Percentiles rank a stretch among this genome's conserved stretches.
Conservation (phyloP, 306 rosid genomes). For the Castanea sativa region DNA sequence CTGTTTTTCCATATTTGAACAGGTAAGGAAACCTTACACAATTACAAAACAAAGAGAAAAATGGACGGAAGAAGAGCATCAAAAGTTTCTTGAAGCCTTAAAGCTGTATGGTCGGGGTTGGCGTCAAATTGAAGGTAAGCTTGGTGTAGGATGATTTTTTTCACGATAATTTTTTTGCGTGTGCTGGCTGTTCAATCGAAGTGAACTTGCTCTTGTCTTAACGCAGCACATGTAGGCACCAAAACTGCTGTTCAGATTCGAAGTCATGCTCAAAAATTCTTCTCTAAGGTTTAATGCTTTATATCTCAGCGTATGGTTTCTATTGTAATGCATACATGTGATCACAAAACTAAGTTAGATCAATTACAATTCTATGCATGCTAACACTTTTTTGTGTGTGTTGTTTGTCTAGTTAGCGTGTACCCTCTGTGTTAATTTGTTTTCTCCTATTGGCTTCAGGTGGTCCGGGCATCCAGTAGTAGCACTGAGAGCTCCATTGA, state of each 20-base stretch:
- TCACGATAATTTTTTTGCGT: background rate
- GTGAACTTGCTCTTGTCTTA: conserved; percentile 37
- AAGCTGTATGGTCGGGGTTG: conserved; percentile 95
- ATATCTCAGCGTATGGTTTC: conserved; percentile 8
- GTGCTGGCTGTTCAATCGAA: conserved; percentile 12
- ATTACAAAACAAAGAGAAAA: conserved; percentile 93
- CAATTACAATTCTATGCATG: background rate
- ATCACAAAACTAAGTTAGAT: background rate
- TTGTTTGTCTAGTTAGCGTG: conserved; percentile 4
- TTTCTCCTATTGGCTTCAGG: conserved; percentile 47
- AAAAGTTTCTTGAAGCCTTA: conserved; percentile 90
- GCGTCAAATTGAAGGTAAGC: conserved; percentile 94
- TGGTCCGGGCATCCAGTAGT: conserved; percentile 60
- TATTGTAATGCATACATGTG: background rate
- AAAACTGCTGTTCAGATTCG: conserved; percentile 99
- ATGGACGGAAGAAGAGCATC: conserved; percentile 96
- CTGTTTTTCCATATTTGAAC: conserved; percentile 15
- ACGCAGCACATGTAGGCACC: conserved; percentile 93
- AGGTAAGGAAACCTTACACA: conserved; percentile 91
- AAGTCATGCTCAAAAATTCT: conserved; percentile 99
- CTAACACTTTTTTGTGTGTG: background rate
- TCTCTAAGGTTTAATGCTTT: conserved; percentile 70
- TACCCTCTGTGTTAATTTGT: conserved; percentile 5
- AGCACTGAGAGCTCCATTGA: conserved; percentile 51
- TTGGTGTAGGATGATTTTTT: conserved; percentile 3